A percentile compares a stretch with the other conserved stretches of the same genome.
These are phyloP conservation scores for Domatiomyces catenatus DNA, from an alignment of 2,329 filamentous ascomycete genomes.

Conservation along the genomic window DNA sequence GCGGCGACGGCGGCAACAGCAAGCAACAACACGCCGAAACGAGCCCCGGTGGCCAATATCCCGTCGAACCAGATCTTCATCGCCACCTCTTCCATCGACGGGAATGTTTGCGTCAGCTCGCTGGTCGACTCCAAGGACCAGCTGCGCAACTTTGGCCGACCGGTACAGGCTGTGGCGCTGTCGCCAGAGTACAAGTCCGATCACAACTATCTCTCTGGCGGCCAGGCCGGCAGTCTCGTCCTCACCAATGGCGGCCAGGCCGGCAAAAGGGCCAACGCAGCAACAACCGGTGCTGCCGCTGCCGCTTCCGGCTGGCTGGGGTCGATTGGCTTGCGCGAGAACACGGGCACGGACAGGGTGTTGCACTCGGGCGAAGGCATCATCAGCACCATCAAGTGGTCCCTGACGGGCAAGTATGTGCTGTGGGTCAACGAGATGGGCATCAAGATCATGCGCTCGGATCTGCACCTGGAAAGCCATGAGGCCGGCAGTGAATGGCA, in stretches of 20 bases:
- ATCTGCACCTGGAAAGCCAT: conserved; percentile 59
- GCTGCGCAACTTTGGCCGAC: conserved; percentile 81
- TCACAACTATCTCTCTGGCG: conserved; percentile 76
- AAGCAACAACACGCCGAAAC: conserved; percentile 36
- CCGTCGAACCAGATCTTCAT: conserved; percentile 88
- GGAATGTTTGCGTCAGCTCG: conserved; percentile 83
- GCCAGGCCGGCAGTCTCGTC: conserved; percentile 72
- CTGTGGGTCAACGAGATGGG: conserved; percentile 94
- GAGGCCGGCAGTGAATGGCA: conserved; percentile 84
- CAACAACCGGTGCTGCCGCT: conserved; percentile 71
- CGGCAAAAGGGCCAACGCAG: conserved; percentile 68
- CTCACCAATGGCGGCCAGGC: conserved; percentile 66
- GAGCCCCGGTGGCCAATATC: conserved; percentile 48
- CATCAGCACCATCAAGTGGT: conserved; percentile 90
- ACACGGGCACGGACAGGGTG: conserved; percentile 68
- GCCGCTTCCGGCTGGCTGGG: conserved; percentile 83
- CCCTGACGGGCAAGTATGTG: conserved; percentile 76
- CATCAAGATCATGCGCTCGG: conserved; percentile 93
- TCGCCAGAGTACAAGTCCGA: conserved; percentile 90
- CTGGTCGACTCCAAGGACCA: conserved; percentile 77
- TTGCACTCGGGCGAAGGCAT: conserved; percentile 83
- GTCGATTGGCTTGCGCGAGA: conserved; percentile 63
- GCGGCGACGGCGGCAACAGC: conserved; percentile 34
- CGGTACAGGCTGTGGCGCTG: conserved; percentile 80
- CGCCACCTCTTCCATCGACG: conserved; percentile 85